phyloP scores from a whole-genome alignment of 208 protist genomes.

The Leishmania amazonensis region DNA sequence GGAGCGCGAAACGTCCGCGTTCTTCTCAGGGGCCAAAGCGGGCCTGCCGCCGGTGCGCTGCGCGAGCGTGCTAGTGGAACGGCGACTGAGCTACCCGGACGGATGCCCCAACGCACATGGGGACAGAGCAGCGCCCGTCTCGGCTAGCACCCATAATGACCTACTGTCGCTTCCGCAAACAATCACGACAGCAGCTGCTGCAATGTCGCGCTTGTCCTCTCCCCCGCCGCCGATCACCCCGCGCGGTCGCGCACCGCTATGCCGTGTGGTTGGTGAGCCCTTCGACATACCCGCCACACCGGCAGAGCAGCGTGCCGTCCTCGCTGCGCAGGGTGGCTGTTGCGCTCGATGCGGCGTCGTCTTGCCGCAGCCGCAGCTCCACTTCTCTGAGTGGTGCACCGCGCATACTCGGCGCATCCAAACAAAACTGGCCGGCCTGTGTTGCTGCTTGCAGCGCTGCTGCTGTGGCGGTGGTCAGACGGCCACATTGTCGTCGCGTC shows the following conservation, averaged over 20 bases:
- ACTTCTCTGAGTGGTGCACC: background rate
- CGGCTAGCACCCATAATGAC: background rate
- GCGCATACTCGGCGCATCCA: background rate
- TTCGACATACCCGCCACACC: slow-evolving; percentile 3
- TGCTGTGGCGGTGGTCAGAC: background rate
- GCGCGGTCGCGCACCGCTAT: slow-evolving; percentile 16
- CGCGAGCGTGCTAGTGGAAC: slow-evolving; percentile 7
- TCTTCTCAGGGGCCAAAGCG: background rate
- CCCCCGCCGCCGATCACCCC: slow-evolving; percentile 13
- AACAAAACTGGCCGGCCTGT: background rate
- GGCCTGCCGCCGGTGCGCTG: background rate
- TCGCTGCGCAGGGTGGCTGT: slow-evolving; percentile 6
- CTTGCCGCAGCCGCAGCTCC: background rate
- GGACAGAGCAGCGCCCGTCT: background rate
- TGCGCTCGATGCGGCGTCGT: slow-evolving; percentile 25
- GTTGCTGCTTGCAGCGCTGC: background rate
- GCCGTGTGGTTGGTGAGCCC: slow-evolving; percentile 6
- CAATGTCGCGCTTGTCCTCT: background rate
- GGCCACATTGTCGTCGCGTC: background rate
- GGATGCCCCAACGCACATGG: background rate
- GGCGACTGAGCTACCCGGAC: slow-evolving; percentile 7
- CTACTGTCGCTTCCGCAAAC: background rate
- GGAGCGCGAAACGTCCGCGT: background rate
- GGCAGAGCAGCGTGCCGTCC: slow-evolving; percentile 1
- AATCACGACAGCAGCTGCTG: background rate